Evolutionary conservation across 345 rosid genomes (phyloP).

Genomic region (Populus ilicifolia): DNA sequence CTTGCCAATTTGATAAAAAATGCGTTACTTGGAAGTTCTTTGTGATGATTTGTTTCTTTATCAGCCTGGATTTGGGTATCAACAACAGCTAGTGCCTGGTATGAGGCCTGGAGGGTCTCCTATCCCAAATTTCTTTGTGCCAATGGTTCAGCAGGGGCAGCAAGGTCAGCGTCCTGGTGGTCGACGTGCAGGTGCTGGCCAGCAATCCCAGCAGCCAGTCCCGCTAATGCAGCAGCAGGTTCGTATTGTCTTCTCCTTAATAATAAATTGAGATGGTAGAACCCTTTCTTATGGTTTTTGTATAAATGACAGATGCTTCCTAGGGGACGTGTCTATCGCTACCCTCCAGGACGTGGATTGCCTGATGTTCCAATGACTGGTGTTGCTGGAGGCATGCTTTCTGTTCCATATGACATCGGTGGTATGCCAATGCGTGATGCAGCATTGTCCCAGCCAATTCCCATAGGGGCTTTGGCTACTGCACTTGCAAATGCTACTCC

Average conservation of each 20-base stretch:
- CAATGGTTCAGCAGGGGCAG: conserved; percentile 89
- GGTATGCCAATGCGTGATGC: conserved; percentile 63
- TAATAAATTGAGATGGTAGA: background rate
- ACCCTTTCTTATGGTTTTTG: background rate
- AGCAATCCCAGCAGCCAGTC: conserved; percentile 72
- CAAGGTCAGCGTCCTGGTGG: conserved; percentile 87
- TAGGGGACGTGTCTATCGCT: conserved; percentile 66
- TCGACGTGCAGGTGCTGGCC: conserved; percentile 59
- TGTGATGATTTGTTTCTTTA: background rate
- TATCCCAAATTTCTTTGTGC: conserved; percentile 75
- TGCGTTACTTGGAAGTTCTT: background rate
- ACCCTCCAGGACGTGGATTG: conserved; percentile 75
- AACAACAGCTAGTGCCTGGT: conserved; percentile 90
- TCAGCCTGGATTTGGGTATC: conserved; percentile 89
- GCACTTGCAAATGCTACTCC: conserved; percentile 85
- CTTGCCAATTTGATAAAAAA: background rate
- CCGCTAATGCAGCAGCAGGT: conserved; percentile 90
- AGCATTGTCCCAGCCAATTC: conserved; percentile 55
- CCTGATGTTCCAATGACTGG: conserved; percentile 66
- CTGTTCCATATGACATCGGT: conserved; percentile 68
- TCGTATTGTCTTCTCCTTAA: conserved; percentile 2
- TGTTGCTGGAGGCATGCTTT: conserved; percentile 67
- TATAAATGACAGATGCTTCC: conserved; percentile 59
- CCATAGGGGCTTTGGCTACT: conserved; percentile 77
- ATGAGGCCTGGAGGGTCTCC: conserved; percentile 83